phyloP scores from a whole-genome alignment of 2,329 filamentous ascomycete genomes.

The Lachnellula arida region DNA sequence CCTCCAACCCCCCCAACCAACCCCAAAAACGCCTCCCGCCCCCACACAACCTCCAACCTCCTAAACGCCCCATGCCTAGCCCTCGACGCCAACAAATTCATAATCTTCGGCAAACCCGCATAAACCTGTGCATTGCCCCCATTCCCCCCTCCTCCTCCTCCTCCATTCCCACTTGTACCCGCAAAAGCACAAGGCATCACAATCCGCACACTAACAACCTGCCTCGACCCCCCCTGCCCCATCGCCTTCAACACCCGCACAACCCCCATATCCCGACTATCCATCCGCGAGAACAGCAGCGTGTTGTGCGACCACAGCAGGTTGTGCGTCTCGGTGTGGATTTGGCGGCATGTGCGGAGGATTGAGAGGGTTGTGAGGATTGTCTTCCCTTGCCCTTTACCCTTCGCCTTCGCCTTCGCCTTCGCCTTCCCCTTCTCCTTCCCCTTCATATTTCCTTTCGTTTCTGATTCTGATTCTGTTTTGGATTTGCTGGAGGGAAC shows the following conservation, averaged over 20 bases:
- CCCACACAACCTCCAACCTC: slow-evolving; percentile 10
- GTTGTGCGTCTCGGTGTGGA: not conserved
- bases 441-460: too few species aligned
- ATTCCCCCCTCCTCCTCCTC: too few species aligned
- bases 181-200: not conserved
- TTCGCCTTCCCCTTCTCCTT: too few species aligned
- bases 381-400: too few species aligned
- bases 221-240: slow-evolving; percentile 11
- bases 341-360: not conserved
- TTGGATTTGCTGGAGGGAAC: too few species aligned
- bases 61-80: slow-evolving; percentile 10
- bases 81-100: slow-evolving; percentile 8
- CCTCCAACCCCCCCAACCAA: not conserved
- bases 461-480: too few species aligned
- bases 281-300: slow-evolving; percentile 2
- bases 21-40: not conserved
- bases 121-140: too few species aligned
- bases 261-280: not conserved
- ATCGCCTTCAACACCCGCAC: slow-evolving; percentile 11
- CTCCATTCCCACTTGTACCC: not conserved
- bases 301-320: slow-evolving; percentile 1
- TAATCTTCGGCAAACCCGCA: slow-evolving; percentile 1
- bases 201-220: slow-evolving; percentile 10
- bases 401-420: too few species aligned
- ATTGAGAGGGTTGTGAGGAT: not conserved